Percentiles rank a stretch among this genome's conserved stretches.
Conservation (phyloP, 2,329 filamentous ascomycete genomes). For the Fusarium sp. region DNA sequence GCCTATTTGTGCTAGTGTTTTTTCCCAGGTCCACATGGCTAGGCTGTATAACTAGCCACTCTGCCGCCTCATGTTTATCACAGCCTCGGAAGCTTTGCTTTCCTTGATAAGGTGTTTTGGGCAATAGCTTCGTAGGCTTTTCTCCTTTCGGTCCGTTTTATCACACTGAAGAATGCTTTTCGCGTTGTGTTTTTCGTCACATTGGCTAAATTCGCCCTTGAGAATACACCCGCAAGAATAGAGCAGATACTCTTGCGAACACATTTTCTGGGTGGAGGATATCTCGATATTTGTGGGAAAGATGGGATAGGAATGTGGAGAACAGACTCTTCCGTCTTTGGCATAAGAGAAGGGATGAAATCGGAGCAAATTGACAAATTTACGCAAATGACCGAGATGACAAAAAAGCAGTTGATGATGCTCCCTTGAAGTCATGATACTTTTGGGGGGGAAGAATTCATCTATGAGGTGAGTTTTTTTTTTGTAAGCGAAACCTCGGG, state of each 20-base stretch:
- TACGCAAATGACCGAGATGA: neutral
- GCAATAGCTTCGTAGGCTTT: neutral
- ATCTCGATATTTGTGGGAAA: neutral
- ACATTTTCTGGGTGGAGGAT: neutral
- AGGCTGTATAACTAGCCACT: neutral
- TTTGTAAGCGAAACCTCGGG: neutral
- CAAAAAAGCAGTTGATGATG: neutral
- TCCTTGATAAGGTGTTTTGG: neutral
- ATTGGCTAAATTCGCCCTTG: constrained; percentile 5
- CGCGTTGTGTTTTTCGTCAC: neutral
- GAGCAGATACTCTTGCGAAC: neutral
- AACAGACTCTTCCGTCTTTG: neutral
- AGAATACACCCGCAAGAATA: neutral
- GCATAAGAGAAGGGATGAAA: neutral
- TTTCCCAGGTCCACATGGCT: neutral
- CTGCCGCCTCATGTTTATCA: neutral
- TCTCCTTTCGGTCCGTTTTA: neutral
- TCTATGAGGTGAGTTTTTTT: neutral
- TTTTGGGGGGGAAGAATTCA: neutral
- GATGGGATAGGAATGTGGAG: neutral
- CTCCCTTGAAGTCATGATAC: neutral
- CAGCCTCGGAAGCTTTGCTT: neutral
- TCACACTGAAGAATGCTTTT: neutral
- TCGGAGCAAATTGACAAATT: neutral
- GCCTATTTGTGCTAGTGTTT: neutral